Conservation (phyloP, 139 green algal genomes). For the Coelastrella sp. region DNA sequence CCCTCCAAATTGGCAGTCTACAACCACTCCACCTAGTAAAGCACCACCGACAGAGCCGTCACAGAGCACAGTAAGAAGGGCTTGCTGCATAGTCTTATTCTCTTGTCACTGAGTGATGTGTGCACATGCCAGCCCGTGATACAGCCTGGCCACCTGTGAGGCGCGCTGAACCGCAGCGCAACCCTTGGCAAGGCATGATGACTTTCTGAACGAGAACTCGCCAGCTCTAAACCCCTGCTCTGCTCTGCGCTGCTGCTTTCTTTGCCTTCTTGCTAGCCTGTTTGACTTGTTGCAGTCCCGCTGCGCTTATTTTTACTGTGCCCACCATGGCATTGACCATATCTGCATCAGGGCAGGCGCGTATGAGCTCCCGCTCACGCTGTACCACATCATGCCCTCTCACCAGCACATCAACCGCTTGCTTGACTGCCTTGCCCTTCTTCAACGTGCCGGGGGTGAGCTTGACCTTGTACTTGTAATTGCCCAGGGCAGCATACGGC, state of each 20-base stretch:
- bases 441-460: constrained; percentile 82
- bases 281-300: constrained; percentile 89
- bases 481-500: constrained; percentile 77
- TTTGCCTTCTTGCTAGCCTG: constrained; percentile 65
- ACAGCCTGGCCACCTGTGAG: too few relatives aligned
- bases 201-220: background rate
- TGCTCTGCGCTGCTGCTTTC: constrained; percentile 48
- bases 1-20: too few relatives aligned
- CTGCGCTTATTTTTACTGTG: constrained; percentile 88
- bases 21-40: too few relatives aligned
- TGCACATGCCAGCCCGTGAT: too few relatives aligned
- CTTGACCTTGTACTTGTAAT: constrained; percentile 91
- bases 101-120: too few relatives aligned
- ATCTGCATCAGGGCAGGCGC: constrained; percentile 85
- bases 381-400: constrained; percentile 50
- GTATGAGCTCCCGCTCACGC: constrained; percentile 76
- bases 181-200: too few relatives aligned
- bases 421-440: constrained; percentile 91
- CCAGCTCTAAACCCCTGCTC: background rate
- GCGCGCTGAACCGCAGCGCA: too few relatives aligned
- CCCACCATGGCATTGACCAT: constrained; percentile 85
- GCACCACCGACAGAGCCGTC: too few relatives aligned
- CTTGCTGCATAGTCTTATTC: too few relatives aligned
- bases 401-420: constrained; percentile 83
- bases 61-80: too few relatives aligned